These are phyloP conservation scores for Aschersonia sp. DNA, from an alignment of 2,329 filamentous ascomycete species.

Conservation along the genomic window DNA sequence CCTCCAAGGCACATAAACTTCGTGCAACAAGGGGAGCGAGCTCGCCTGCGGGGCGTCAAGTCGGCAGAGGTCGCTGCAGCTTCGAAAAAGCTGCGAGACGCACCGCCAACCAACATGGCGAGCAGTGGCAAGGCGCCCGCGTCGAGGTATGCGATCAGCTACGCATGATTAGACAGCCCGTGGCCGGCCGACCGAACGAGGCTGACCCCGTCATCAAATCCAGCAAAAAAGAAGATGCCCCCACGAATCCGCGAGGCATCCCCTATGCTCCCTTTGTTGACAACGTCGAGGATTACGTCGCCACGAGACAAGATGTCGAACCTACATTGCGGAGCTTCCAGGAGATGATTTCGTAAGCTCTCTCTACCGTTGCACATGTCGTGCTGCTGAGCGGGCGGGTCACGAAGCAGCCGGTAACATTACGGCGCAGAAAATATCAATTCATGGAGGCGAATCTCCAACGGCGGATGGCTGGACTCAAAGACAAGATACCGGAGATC, in stretches of 20 bases:
- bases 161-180: no score
- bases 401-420: background rate
- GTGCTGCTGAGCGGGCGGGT: background rate
- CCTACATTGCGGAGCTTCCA: slow-evolving; percentile 70
- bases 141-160: slow-evolving; percentile 12
- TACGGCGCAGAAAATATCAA: slow-evolving; percentile 70
- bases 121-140: slow-evolving; percentile 23
- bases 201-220: slow-evolving; percentile 3
- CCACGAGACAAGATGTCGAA: slow-evolving; percentile 66
- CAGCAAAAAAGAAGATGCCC: slow-evolving; percentile 29
- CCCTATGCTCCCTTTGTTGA: slow-evolving; percentile 76
- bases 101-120: slow-evolving; percentile 17
- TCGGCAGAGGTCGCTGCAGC: background rate
- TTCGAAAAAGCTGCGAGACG: background rate
- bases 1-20: no score
- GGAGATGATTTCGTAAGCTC: slow-evolving; percentile 77
- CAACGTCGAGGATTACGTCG: slow-evolving; percentile 77
- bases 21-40: no score
- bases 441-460: slow-evolving; percentile 97
- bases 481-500: slow-evolving; percentile 95
- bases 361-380: background rate
- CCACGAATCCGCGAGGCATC: slow-evolving; percentile 70
- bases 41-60: no score
- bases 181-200: background rate
- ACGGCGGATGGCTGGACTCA: slow-evolving; percentile 63